Evolutionary conservation across 2,329 filamentous ascomycete genomes (phyloP).

Genomic region (Monosporascus sp.): DNA sequence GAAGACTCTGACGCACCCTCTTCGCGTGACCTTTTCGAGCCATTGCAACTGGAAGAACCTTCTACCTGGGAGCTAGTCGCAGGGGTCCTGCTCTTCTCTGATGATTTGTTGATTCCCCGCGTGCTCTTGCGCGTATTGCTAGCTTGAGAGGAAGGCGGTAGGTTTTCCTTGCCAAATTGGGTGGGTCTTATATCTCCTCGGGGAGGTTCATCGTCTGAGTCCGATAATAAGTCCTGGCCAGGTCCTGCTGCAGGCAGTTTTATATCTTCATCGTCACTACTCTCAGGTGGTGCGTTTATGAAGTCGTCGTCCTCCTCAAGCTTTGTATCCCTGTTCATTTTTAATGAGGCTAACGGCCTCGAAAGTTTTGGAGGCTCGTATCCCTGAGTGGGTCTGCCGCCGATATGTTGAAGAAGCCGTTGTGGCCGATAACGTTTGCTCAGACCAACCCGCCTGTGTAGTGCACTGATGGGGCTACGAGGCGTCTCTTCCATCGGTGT

Average conservation of each 20-base stretch:
- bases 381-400: constrained; percentile 3
- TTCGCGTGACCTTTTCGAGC: constrained; percentile 19
- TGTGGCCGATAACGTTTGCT: constrained; percentile 5
- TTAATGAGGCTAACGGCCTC: constrained; percentile 1
- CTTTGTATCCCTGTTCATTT: constrained; percentile 9
- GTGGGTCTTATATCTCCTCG: constrained; percentile 29
- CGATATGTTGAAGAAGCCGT: constrained; percentile 8
- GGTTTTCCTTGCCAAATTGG: constrained; percentile 19
- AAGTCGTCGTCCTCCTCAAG: constrained; percentile 16
- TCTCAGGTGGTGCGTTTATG: constrained; percentile 17
- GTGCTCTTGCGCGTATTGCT: constrained; percentile 3
- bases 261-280: constrained; percentile 19
- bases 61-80: constrained; percentile 3
- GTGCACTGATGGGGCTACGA: background rate
- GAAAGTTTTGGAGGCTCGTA: constrained; percentile 1
- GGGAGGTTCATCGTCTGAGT: constrained; percentile 18
- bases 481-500: background rate
- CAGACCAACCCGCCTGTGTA: constrained; percentile 9
- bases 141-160: background rate
- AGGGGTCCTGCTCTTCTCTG: background rate
- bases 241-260: constrained; percentile 2
- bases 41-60: constrained; percentile 12
- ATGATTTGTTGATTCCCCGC: constrained; percentile 1
- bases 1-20: constrained; percentile 3
- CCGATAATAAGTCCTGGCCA: constrained; percentile 2